phyloP scores from a whole-genome alignment of 371 early-diverging fungal species.

The Mortierella sp. region DNA sequence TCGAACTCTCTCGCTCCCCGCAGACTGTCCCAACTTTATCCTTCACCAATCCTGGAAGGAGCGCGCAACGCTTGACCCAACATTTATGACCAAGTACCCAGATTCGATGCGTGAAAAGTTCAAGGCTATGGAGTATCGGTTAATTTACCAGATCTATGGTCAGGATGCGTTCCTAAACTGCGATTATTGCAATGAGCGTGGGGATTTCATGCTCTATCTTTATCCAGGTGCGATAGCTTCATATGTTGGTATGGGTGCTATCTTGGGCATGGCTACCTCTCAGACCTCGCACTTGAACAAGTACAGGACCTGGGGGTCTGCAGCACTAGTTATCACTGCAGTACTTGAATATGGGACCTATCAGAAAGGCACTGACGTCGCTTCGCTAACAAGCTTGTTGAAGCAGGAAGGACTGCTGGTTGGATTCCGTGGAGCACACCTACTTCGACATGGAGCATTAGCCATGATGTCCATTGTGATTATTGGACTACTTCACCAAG shows the following conservation, averaged over 20 bases:
- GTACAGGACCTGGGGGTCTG: slow-evolving; percentile 45
- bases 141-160: slow-evolving; percentile 31
- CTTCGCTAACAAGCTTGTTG: slow-evolving; percentile 7
- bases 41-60: slow-evolving; percentile 46
- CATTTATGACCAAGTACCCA: slow-evolving; percentile 34
- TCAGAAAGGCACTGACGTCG: slow-evolving; percentile 16
- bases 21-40: slow-evolving; percentile 49
- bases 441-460: slow-evolving; percentile 27
- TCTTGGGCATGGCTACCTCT: slow-evolving; percentile 46
- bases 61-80: slow-evolving; percentile 13
- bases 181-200: slow-evolving; percentile 34
- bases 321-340: slow-evolving; percentile 18
- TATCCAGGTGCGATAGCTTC: slow-evolving; percentile 31
- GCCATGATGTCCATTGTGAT: slow-evolving; percentile 27
- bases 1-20: slow-evolving; percentile 28
- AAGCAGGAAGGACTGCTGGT: slow-evolving; percentile 10
- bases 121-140: slow-evolving; percentile 43
- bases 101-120: slow-evolving; percentile 41
- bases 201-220: slow-evolving; percentile 32
- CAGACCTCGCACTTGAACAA: slow-evolving; percentile 36
- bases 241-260: slow-evolving; percentile 37
- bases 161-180: slow-evolving; percentile 47
- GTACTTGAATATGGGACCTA: slow-evolving; percentile 24
- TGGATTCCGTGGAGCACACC: slow-evolving; percentile 25
- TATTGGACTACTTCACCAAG: slow-evolving; percentile 24